Conservation (phyloP, 2,329 filamentous ascomycete species). For the Dothiorella sarmentorum region DNA sequence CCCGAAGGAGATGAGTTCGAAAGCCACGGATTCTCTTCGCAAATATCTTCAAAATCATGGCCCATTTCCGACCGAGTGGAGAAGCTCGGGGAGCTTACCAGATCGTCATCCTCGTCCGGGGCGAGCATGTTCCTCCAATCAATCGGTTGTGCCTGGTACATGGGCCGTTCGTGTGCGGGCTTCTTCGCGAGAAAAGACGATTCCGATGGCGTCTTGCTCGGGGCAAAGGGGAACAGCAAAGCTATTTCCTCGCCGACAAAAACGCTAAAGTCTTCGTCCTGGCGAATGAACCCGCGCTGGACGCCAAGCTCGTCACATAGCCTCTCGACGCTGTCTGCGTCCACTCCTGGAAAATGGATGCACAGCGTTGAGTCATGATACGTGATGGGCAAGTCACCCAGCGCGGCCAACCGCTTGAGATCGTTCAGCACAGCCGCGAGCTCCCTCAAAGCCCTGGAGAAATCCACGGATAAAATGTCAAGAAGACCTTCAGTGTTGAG, state of each 20-base stretch:
- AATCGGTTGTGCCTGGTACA: slow-evolving; percentile 42
- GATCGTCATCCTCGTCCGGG: slow-evolving; percentile 24
- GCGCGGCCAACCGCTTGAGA: slow-evolving; percentile 67
- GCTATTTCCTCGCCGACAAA: slow-evolving; percentile 68
- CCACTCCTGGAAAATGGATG: slow-evolving; percentile 87
- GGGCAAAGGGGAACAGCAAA: slow-evolving; percentile 82
- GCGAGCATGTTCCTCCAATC: slow-evolving; percentile 59
- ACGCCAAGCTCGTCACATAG: slow-evolving; percentile 88
- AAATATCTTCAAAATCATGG: slow-evolving; percentile 42
- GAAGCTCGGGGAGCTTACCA: slow-evolving; percentile 30
- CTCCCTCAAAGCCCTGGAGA: slow-evolving; percentile 81
- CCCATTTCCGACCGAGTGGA: slow-evolving; percentile 38
- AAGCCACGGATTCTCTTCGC: slow-evolving; percentile 51
- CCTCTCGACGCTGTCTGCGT: slow-evolving; percentile 73
- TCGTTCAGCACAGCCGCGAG: slow-evolving; percentile 76
- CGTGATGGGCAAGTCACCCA: slow-evolving; percentile 81
- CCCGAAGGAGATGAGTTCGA: slow-evolving; percentile 46
- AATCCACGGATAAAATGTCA: slow-evolving; percentile 81
- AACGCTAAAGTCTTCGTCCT: slow-evolving; percentile 73
- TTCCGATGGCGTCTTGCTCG: slow-evolving; percentile 52
- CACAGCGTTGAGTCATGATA: slow-evolving; percentile 68
- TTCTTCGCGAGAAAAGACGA: slow-evolving; percentile 43
- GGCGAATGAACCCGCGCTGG: slow-evolving; percentile 69
- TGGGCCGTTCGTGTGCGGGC: slow-evolving; percentile 31
- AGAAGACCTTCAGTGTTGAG: slow-evolving; percentile 82